Evolutionary conservation across 75 land plant species (phyloP), one percentile per base, ranked within the genome.

Genomic region (Gnetum montanum): DNA sequence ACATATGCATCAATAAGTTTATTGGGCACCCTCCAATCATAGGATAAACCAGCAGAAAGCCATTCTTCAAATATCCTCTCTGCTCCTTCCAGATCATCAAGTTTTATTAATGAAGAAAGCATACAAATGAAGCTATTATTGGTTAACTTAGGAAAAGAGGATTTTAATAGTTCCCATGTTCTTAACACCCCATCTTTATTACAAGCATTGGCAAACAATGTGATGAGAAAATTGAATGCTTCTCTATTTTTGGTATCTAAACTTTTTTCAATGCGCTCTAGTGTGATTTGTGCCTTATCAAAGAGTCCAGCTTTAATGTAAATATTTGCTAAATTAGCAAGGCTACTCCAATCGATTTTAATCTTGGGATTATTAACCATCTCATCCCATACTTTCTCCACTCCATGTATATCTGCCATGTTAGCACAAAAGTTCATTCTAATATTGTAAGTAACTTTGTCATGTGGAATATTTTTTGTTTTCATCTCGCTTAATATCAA

Each of bases 391-490:
- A 78, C 31, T 25, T 51, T 70, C 44, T 78, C 81, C 69, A 78
- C 43, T 22, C 81, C 80, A 45, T 71, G 67, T 8, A 80, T 60
- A 60, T 75, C 76, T 36, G 73, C 65, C 49, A 55, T 67, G 11
- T 28, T 57, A 6, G 78, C 85, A 63, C 68, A 85, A n/a, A 85
- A 64, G 63, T 62, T 81, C 3, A 85, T 77, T 62, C 80, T 69
- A 38, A 76, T 74, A 51, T 80, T 73, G 57, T 85, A 85, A 48
- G 78, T 81, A 65, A 66, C 71, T 37, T 66, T 74, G 44, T 85
- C 72, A 38, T 85, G 89, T 18, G 59, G 27, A 45, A 81, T 63
- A n/a, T 44, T 48, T 29, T 74, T 70, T 34, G 52, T 34, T 60
- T 74, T 66, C 85, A 85, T 81, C 63, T 78, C 72, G 1, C 36